These are phyloP conservation scores for Fomitopsis pulvina DNA, from an alignment of 768 basidiomycete species.

Conservation along the genomic window DNA sequence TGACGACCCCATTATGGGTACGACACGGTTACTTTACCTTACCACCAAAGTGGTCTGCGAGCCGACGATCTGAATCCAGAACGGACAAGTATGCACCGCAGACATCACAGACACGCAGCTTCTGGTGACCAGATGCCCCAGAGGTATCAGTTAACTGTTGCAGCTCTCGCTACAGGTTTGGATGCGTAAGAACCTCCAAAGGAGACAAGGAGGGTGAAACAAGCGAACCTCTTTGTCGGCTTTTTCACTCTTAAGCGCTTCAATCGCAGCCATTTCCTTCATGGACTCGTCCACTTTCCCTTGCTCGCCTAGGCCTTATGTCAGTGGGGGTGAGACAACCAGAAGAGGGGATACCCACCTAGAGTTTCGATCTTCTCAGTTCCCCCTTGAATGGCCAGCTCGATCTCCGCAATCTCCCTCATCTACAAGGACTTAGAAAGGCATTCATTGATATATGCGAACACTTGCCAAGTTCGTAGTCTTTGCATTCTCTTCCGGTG, in stretches of 20 bases:
- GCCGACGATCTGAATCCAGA: conserved; percentile 94
- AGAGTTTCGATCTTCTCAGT: conserved; percentile 97
- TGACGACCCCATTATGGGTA: neutral
- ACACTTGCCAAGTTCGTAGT: conserved; percentile 83
- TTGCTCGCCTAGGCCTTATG: conserved; percentile 65
- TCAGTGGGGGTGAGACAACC: conserved; percentile 5
- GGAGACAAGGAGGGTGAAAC: too few relatives aligned
- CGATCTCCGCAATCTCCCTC: conserved; percentile 99
- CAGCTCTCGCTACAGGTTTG: conserved; percentile 64
- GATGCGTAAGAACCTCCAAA: neutral
- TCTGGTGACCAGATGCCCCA: conserved; percentile 99
- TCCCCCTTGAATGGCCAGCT: conserved; percentile 96
- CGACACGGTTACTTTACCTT: conserved; percentile 83
- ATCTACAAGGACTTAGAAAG: conserved; percentile 43
- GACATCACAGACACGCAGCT: conserved; percentile 98
- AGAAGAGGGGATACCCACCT: conserved; percentile 40
- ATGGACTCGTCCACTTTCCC: conserved; percentile 99
- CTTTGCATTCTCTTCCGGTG: conserved; percentile 98
- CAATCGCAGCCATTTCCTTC: conserved; percentile 95
- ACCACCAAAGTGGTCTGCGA: conserved; percentile 99
- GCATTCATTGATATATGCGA: neutral
- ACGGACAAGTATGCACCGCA: conserved; percentile 99
- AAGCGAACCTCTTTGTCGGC: conserved; percentile 81
- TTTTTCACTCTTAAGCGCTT: conserved; percentile 95
- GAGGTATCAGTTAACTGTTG: conserved; percentile 97